These are phyloP conservation scores for Cicer bijugum DNA, from an alignment of 306 rosid genomes.

Conservation along the genomic window DNA sequence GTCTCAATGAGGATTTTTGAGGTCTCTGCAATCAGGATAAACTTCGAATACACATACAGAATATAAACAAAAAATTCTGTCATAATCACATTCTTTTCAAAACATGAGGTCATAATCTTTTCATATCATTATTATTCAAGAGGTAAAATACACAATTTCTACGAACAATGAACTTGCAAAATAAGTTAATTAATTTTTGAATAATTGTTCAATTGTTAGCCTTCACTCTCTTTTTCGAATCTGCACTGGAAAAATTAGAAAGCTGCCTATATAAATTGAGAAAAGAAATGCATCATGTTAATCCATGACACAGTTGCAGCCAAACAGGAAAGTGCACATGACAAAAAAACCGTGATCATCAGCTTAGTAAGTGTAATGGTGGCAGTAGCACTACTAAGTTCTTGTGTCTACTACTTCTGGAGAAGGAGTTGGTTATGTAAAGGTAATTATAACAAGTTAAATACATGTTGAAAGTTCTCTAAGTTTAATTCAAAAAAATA, in stretches of 20 bases:
- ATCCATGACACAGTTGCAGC: slow-evolving; percentile 12
- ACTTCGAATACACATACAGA: too few relatives aligned
- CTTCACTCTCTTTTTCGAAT: background rate
- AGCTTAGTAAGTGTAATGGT: slow-evolving; percentile 13
- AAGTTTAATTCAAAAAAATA: background rate
- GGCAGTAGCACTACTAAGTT: slow-evolving; percentile 21
- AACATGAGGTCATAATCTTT: too few relatives aligned
- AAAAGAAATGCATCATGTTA: slow-evolving; percentile 1
- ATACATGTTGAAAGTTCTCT: background rate
- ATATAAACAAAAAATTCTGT: too few relatives aligned
- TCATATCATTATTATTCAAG: too few relatives aligned
- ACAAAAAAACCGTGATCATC: slow-evolving; percentile 29
- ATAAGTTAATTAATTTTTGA: background rate
- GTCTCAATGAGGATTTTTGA: too few relatives aligned
- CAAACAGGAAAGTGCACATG: background rate
- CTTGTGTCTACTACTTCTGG: slow-evolving; percentile 34
- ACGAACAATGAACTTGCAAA: background rate
- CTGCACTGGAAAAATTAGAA: background rate
- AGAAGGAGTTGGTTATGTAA: background rate
- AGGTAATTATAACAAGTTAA: slow-evolving; percentile 22
- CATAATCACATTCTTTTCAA: too few relatives aligned
- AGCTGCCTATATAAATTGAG: background rate
- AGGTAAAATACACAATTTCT: background rate
- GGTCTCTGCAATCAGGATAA: too few relatives aligned
- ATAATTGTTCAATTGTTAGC: background rate